phyloP scores from a whole-genome alignment of 2,329 filamentous ascomycete genomes.

The Diaporthe caulivora region DNA sequence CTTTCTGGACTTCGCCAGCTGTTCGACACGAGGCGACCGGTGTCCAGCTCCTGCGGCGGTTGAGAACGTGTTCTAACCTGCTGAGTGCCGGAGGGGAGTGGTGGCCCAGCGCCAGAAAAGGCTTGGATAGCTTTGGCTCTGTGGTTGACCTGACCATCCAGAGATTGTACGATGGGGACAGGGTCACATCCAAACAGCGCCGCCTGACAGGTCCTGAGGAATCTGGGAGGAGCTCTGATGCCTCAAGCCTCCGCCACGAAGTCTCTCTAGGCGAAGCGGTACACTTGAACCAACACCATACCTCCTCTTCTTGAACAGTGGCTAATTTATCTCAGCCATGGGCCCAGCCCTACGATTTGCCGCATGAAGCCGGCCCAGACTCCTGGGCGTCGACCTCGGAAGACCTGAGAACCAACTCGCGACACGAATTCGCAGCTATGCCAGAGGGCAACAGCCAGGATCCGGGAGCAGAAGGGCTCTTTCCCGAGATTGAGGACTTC shows the following conservation, averaged over 20 bases:
- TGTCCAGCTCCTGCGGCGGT: constrained; percentile 43
- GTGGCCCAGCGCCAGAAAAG: constrained; percentile 53
- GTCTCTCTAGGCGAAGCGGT: background rate
- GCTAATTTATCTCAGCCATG: background rate
- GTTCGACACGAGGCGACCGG: background rate
- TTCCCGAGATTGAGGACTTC: constrained; percentile 16
- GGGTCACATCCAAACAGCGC: background rate
- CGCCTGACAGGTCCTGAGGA: background rate
- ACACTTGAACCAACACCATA: background rate
- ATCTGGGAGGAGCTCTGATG: background rate
- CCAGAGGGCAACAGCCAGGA: background rate
- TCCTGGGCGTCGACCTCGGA: background rate
- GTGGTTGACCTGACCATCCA: constrained; percentile 45
- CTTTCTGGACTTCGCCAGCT: constrained; percentile 48
- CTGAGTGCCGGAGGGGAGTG: constrained; percentile 55
- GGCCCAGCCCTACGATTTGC: background rate
- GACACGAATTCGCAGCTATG: background rate
- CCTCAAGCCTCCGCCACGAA: background rate
- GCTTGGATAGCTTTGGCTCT: constrained; percentile 48
- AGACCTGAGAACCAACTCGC: background rate
- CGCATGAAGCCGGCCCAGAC: background rate
- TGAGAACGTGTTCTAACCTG: constrained; percentile 51
- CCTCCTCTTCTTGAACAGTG: background rate
- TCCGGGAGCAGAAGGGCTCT: background rate
- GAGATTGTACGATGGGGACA: background rate